These are phyloP conservation scores for Triticum timopheevii DNA, from an alignment of 176 grass and related monocot genomes.

Conservation along the genomic window DNA sequence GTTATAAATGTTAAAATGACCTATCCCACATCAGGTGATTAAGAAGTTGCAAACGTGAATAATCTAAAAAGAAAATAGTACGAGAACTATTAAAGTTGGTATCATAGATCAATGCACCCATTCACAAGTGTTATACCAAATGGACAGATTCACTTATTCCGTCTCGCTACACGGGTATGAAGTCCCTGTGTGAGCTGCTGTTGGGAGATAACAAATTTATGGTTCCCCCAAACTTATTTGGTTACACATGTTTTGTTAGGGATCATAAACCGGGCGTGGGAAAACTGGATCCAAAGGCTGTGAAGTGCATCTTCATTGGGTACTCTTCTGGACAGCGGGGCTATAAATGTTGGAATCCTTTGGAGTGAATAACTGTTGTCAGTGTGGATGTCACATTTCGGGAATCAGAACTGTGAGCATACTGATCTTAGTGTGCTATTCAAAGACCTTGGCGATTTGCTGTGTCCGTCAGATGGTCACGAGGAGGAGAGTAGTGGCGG, in stretches of 20 bases:
- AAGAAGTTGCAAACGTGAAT: background rate
- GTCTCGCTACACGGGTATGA: too few species aligned
- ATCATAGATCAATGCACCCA: background rate
- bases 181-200: background rate
- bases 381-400: background rate
- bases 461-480: background rate
- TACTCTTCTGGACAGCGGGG: background rate
- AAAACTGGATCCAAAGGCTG: background rate
- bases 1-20: background rate
- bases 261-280: background rate
- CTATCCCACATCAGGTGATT: background rate
- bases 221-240: background rate
- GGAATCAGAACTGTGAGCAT: background rate
- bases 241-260: background rate
- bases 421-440: background rate
- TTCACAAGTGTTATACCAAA: background rate
- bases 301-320: background rate
- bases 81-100: background rate
- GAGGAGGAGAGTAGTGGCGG: background rate
- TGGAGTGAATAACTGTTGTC: background rate
- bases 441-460: background rate
- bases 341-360: background rate
- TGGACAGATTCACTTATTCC: background rate
- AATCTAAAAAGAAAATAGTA: background rate
- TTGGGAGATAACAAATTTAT: background rate